Evolutionary conservation across 192 early-diverging fungal genomes (phyloP), one percentile per base, ranked within the genome.

Genomic region (Dissophora ornata): DNA sequence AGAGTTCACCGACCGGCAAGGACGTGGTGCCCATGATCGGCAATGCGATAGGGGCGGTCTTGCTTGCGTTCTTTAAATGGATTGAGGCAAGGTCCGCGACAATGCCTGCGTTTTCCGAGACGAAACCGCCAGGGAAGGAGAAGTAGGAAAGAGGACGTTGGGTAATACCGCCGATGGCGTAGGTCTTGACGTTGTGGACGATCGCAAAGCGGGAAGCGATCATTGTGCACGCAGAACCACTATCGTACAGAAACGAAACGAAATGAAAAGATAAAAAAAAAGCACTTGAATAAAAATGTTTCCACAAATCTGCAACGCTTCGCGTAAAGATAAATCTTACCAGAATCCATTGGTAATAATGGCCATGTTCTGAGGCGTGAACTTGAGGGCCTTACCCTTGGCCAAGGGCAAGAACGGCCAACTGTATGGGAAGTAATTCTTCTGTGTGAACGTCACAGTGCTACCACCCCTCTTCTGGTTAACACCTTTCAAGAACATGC

Each of bases 341-440:
- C 66, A 80, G 56, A 50, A 71, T 24, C 79, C 79, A 46, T 80
- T 80, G 24, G 79, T 71, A 38, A 80, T 22, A 11, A 80, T 80
- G 22, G 62, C 62, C 58, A 80, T 80, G 44, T 80, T 59, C 28
- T 40, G 3, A 12, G 69, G 32, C 47, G 60, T 71, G 57, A 64
- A 80, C 15, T 49, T 56, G 46, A 80, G 9, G 16, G 18, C 28
- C 18, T 50, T 41, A 29, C 30, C 28, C 52, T 49, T 61, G 24
- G 30, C 46, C 11, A 65, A 28, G 18, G 57, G 57, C 25, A 62
- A 6, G 52, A 56, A 62, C 9, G 67, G 45, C 59, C 61, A 74
- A 1, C 24, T 38, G 44, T 65, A 42, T 1, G n/a, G 22, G 25
- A 65, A 65, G 26, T 52, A 65, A 45, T 26, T 60, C 30, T 19